These are phyloP conservation scores for Alternaria brassicae DNA, from an alignment of 2,329 filamentous ascomycete genomes.

Conservation along the genomic window DNA sequence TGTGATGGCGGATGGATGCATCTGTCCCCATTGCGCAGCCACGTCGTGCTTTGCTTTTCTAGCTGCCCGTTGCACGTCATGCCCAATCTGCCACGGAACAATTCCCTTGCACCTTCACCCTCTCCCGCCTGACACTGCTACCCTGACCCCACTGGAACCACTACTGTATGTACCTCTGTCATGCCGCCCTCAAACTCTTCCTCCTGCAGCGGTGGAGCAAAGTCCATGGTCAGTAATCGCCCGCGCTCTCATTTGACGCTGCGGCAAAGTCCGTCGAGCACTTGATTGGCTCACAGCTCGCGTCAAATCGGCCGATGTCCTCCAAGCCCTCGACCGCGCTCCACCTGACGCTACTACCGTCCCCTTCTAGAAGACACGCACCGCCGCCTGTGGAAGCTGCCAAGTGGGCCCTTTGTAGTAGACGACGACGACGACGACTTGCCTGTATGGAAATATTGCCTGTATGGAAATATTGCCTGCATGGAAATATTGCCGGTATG, in stretches of 20 bases:
- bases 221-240: not conserved
- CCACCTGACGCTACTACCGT: slow-evolving; percentile 12
- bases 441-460: slow-evolving; percentile 14
- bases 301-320: slow-evolving; percentile 15
- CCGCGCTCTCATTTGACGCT: slow-evolving; percentile 7
- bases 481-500: too few species aligned
- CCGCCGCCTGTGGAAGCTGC: slow-evolving; percentile 21
- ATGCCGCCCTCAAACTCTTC: slow-evolving; percentile 28
- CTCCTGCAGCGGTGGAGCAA: slow-evolving; percentile 16
- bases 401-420: slow-evolving; percentile 20
- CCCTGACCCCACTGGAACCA: not conserved
- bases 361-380: slow-evolving; percentile 32
- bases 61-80: slow-evolving; percentile 18
- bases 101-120: not conserved
- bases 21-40: not conserved
- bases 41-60: not conserved
- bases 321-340: slow-evolving; percentile 8
- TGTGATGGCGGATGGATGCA: not conserved
- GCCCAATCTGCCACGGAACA: slow-evolving; percentile 12
- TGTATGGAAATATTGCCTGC: too few species aligned
- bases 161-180: slow-evolving; percentile 17
- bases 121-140: not conserved
- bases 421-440: slow-evolving; percentile 10
- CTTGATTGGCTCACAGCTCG: slow-evolving; percentile 11
- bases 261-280: slow-evolving; percentile 16